These are phyloP conservation scores for Daldinia loculata DNA, from an alignment of 495 filamentous ascomycete species.

Conservation along the genomic window DNA sequence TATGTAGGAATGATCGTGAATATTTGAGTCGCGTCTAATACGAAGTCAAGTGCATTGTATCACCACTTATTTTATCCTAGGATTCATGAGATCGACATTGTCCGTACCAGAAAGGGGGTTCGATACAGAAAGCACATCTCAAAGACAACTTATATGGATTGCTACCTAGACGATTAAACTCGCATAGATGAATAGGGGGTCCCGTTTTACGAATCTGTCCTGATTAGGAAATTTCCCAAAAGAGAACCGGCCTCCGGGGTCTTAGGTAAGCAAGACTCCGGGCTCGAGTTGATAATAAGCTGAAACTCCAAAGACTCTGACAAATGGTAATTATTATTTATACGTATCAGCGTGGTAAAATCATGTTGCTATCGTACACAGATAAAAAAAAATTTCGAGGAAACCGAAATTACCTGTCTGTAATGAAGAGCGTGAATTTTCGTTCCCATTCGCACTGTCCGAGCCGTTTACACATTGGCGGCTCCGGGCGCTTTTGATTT, in stretches of 20 bases:
- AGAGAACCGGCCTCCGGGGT: background rate
- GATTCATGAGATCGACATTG: too few species aligned
- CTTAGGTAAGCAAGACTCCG: background rate
- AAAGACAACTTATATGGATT: background rate
- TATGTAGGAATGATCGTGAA: background rate
- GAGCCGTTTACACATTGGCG: background rate
- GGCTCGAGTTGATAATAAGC: background rate
- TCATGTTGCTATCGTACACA: background rate
- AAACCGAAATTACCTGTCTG: background rate
- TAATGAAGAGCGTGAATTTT: background rate
- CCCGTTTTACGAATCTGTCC: background rate
- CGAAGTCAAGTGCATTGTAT: background rate
- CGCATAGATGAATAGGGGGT: background rate
- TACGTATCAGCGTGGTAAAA: background rate
- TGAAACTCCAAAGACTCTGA: background rate
- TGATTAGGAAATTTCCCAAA: conserved; percentile 5
- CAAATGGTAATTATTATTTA: background rate
- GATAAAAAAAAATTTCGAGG: too few species aligned
- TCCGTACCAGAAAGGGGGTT: too few species aligned
- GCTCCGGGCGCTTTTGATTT: background rate
- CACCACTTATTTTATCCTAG: background rate
- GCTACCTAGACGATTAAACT: background rate
- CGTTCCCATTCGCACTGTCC: background rate
- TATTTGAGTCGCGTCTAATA: background rate
- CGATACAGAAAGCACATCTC: too few species aligned